These are phyloP conservation scores for Streptanthus diversifolius DNA, from an alignment of 345 rosid species.

Conservation along the genomic window DNA sequence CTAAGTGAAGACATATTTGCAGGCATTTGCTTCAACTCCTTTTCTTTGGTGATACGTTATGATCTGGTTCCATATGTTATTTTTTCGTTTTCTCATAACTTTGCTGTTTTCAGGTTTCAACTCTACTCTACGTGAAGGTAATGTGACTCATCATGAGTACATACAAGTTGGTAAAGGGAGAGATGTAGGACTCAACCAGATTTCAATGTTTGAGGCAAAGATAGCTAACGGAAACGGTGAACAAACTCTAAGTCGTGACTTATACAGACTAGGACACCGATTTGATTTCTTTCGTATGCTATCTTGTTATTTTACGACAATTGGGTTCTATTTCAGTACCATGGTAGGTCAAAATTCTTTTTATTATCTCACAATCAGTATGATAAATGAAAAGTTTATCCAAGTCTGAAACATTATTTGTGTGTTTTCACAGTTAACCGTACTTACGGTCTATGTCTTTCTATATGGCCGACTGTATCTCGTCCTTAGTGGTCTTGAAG, in stretches of 20 bases:
- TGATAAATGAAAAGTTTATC: neutral
- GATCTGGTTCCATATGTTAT: neutral
- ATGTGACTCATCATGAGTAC: constrained; percentile 88
- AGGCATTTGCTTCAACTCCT: constrained; percentile 37
- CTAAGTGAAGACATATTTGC: constrained; percentile 92
- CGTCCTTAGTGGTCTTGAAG: constrained; percentile 59
- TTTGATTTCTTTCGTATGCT: constrained; percentile 94
- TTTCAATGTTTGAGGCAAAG: constrained; percentile 92
- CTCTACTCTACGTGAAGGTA: constrained; percentile 86
- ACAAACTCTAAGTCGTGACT: constrained; percentile 83
- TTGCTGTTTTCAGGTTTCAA: constrained; percentile 56
- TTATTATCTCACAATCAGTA: neutral
- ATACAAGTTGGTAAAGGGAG: constrained; percentile 96
- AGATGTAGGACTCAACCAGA: constrained; percentile 95
- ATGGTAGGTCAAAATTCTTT: constrained; percentile 43
- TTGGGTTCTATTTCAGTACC: constrained; percentile 88
- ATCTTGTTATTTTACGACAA: constrained; percentile 77
- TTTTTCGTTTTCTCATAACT: constrained; percentile 3
- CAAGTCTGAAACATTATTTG: neutral
- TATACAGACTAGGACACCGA: constrained; percentile 77
- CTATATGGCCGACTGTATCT: constrained; percentile 69
- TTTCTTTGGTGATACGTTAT: constrained; percentile 8
- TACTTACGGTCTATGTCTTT: constrained; percentile 55
- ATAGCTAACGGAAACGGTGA: constrained; percentile 90
- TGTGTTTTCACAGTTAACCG: constrained; percentile 44